Base-by-base conservation (phyloP, 768 basidiomycete genomes). In the Trametes sanguinea region DNA sequence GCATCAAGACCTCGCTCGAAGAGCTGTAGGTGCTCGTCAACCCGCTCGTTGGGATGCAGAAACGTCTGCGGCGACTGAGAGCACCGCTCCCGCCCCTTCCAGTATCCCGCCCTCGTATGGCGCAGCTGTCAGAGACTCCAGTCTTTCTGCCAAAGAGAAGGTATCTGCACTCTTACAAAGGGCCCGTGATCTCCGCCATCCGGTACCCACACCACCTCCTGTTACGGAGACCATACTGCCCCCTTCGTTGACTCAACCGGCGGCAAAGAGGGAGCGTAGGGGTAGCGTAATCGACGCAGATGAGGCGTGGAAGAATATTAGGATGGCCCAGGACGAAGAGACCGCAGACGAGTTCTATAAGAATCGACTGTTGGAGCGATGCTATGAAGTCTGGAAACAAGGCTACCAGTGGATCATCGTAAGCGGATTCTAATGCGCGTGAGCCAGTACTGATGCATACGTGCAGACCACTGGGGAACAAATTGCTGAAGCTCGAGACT, bases 271-370 rank as follows among this genome's bases (percentile, higher is more conserved):
- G 22, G 80, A 77, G 63, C 78, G 79, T 30, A 81, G 75, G 65
- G 80, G 77, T 11, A 83, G 77, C 65, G 75, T 79, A n/a, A 73
- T 85, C 17, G 85, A 89, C 67, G 84, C 88, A 69, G 84, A 88
- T 57, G 87, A 90, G 60, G 87, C 87, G 0, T 94, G 90, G 89
- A 85, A 86, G 65, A 90, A 86, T 64, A 85, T 92, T 37, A 80
- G 82, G 69, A 83, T 88, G 79, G 80, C 83, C 48, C 83, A 84
- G 67, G 85, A 90, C 65, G 87, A 92, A 69, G 77, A 81, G 66
- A 82, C 85, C 32, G 93, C 93, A 17, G 89, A 87, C 71, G 77
- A 78, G 57, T 92, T 87, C 72, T 79, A 87, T 46, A 76, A 83
- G 33, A 83, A 86, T 54, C 80, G 79, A 54, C 74, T 94, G 59